Percentiles rank a stretch among this genome's conserved stretches.
Conservation (phyloP, 257 asterid genomes). For the Plantago elongata region DNA sequence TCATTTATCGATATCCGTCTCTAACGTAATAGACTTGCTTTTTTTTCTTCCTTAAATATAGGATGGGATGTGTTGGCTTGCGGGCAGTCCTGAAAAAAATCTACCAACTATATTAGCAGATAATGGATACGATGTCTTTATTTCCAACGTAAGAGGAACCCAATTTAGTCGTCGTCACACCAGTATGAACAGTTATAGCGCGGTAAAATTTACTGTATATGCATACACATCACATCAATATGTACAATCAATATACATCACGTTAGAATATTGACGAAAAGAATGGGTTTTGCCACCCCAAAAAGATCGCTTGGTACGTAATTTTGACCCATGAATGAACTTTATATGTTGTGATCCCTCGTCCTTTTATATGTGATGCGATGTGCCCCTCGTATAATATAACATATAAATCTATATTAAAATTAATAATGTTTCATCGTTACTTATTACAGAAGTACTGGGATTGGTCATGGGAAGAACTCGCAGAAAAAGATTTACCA, state of each 20-base stretch:
- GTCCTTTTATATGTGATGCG: too few relatives aligned
- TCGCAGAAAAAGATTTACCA: constrained; percentile 40
- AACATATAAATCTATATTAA: too few relatives aligned
- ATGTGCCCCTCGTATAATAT: too few relatives aligned
- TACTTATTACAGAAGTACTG: constrained; percentile 35
- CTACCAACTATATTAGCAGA: constrained; percentile 59
- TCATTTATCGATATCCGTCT: too few relatives aligned
- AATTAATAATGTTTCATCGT: not conserved
- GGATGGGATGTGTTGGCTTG: constrained; percentile 73
- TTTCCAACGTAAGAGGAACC: constrained; percentile 66
- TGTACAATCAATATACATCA: not conserved
- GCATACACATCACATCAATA: too few relatives aligned
- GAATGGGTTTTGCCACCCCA: too few relatives aligned
- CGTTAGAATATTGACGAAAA: too few relatives aligned
- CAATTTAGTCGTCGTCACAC: constrained; percentile 51
- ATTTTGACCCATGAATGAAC: too few relatives aligned
- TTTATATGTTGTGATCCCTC: too few relatives aligned
- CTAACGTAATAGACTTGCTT: not conserved
- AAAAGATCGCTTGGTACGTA: too few relatives aligned
- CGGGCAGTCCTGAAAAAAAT: constrained; percentile 44
- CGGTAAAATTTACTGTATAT: constrained; percentile 20
- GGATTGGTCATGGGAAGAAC: constrained; percentile 63
- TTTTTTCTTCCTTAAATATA: constrained; percentile 9
- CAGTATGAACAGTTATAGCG: constrained; percentile 32
- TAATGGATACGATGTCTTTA: constrained; percentile 70